Evolutionary conservation across 2,329 filamentous ascomycete species (phyloP), one percentile per base, ranked within the genome.

Genomic region (Verticillium albo-atrum): DNA sequence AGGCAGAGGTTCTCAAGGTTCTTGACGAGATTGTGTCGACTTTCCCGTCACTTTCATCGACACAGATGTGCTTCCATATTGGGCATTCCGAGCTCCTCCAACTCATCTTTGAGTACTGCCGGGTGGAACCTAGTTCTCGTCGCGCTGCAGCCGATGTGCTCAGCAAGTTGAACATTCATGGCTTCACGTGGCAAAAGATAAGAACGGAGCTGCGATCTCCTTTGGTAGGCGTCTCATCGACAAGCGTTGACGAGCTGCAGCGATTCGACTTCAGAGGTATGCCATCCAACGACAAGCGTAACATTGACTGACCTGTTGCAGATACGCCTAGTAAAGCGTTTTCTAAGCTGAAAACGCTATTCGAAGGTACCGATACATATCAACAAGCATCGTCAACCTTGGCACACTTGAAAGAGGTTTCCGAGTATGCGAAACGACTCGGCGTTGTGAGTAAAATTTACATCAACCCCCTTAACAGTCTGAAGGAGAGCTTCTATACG

Each of bases 1-100:
- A 99, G 73, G 94, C 94, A 0, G 94, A 98, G 73, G 89, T 92
- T 0, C 85, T 99, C 66, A 98, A 97, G 68, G 93, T 98, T 2
- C 78, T 98, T 25, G 95, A 99, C 70, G 95, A 99, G 71, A 89
- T 97, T 47, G 83, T 96, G 17, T 82, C 87, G 55, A 84, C 89
- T 5, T 93, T 98, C 63, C 93, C 93, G 0, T 86, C 88, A 2
- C 79, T 96, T 14, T 82, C 85, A 10, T 81, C 85, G 0, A 82
- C 83, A 2, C 84, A 87, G 27, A 92, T 97, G 86, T 96, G 90
- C 69, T 96, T 97, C 66, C 88, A 97, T 64, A 74, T 99, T 35
- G 95, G 95, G 55, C 95, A 99, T 70, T 91, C 91, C 0, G 89
- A 92, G 70, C 80, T 99, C 3, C 77, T 99, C 12, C 89, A 94